Base-by-base conservation (phyloP, 192 early-diverging fungal species). In the Pilaira anomala region DNA sequence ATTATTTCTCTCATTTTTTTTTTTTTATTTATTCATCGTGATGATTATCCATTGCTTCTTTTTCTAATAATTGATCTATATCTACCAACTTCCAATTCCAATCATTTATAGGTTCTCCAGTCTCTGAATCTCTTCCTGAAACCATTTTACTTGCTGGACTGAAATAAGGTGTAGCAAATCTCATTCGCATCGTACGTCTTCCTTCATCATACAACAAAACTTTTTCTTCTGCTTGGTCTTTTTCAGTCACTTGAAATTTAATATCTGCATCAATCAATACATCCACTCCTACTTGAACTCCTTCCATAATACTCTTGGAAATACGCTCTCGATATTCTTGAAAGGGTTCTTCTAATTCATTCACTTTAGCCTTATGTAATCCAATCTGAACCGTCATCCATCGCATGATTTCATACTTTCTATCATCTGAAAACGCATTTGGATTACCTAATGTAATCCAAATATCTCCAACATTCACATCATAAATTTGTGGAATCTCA, bases 1-100 rank as follows among this genome's bases (percentile, higher is more conserved):
- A 3, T 7, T 45, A 45, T n/a, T 7, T n/a, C 3, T 45, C 11
- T 45, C 2, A 16, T 3, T 45, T 16, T 45, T 16, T 45, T 16
- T 45, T n/a, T 30, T 40, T 18, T 56, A 25, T 36, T 62, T 6
- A 16, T 74, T 58, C 45, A 69, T 42, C 13, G 26, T n/a, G n/a
- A n/a, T n/a, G n/a, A n/a, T n/a, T 6, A 16, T 74, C 63, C 45
- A 69, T 42, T n/a, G 26, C 45, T 39, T 81, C 75, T 58, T 78
- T 70, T 67, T 78, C 82, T 60, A 82, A 48, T 48, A 79, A 63
- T 45, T 82, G 74, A 41, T 82, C 80, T 36, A 82, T 74, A 64
- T 82, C 80, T 16, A 67, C 69, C 18, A 82, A 65, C 7, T 71
- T 66, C 80, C 80, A 82, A 18, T 63, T 68, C 80, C 80, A 82